A percentile compares a stretch with the other conserved stretches of the same genome.
These are phyloP conservation scores for Stagonosporopsis cucurbitacearum DNA, from an alignment of 2,329 filamentous ascomycete species.

Conservation along the genomic window DNA sequence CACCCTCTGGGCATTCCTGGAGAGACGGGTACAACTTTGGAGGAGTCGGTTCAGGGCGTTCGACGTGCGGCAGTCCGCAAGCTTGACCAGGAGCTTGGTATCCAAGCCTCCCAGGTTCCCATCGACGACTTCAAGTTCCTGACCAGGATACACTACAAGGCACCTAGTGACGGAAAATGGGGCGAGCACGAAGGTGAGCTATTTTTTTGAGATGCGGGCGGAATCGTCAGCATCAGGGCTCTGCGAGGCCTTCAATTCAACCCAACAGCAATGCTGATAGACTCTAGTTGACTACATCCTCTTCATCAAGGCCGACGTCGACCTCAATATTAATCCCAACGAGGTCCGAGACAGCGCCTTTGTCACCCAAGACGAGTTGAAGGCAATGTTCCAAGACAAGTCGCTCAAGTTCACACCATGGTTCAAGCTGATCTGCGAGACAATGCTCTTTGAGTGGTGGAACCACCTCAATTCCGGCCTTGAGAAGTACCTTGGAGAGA, in stretches of 20 bases:
- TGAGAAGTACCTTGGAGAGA: constrained; percentile 85
- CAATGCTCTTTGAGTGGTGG: constrained; percentile 99
- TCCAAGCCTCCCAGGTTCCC: constrained; percentile 86
- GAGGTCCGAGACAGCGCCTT: constrained; percentile 87
- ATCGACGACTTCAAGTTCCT: constrained; percentile 91
- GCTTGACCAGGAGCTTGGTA: constrained; percentile 92
- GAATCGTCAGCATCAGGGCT: not conserved
- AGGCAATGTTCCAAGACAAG: constrained; percentile 82
- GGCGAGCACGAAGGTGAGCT: constrained; percentile 97
- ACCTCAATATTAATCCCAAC: constrained; percentile 81
- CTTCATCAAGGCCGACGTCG: constrained; percentile 88
- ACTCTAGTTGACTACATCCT: constrained; percentile 91
- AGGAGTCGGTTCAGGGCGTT: constrained; percentile 81
- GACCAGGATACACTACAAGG: constrained; percentile 97
- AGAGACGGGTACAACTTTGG: constrained; percentile 84
- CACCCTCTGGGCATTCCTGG: constrained; percentile 90
- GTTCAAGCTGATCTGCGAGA: constrained; percentile 99
- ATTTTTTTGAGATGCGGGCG: not conserved
- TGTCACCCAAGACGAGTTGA: constrained; percentile 81
- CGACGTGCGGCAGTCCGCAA: constrained; percentile 94
- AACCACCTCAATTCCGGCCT: constrained; percentile 79
- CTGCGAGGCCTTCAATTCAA: constrained; percentile 19
- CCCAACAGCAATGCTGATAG: constrained; percentile 28
- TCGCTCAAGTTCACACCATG: constrained; percentile 90
- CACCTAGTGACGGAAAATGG: constrained; percentile 96